Conservation (phyloP, 1,139 yeast genomes). For the Pichia sp. region DNA sequence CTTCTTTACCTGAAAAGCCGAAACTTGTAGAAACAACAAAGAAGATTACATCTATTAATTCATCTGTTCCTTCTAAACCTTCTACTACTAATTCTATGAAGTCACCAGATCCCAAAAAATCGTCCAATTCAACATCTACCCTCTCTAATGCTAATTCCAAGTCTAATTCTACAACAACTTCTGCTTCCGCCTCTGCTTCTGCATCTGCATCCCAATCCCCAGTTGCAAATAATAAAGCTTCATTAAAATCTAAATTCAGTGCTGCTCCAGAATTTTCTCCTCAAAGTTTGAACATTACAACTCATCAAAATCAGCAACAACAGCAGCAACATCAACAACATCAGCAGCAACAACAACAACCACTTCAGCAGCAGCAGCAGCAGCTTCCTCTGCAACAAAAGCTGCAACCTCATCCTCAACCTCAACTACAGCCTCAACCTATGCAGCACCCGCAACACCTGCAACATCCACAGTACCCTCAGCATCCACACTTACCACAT, state of each 20-base stretch:
- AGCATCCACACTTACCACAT: slow-evolving; percentile 12
- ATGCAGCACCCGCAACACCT: slow-evolving; percentile 2
- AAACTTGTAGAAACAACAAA: neutral
- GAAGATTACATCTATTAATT: neutral
- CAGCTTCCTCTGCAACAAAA: slow-evolving; percentile 39
- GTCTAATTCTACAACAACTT: neutral
- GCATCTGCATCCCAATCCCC: neutral
- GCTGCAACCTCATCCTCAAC: slow-evolving; percentile 45
- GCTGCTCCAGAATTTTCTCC: neutral
- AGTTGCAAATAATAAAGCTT: neutral
- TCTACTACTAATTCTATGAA: neutral
- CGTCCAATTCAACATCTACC: too few species aligned
- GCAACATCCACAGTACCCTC: too few species aligned
- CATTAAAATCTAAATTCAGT: neutral
- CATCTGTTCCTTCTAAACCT: neutral
- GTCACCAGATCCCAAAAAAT: too few species aligned
- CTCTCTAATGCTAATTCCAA: too few species aligned
- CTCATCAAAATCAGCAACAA: too few species aligned
- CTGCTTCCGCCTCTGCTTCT: neutral
- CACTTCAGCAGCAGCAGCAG: slow-evolving; percentile 33
- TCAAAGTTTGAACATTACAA: neutral
- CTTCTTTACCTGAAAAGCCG: neutral
- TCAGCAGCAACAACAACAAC: too few species aligned
- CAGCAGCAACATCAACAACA: slow-evolving; percentile 5
- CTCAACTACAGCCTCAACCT: too few species aligned